These are phyloP conservation scores for Paragyromitra xinjiangensis DNA, from an alignment of 495 filamentous ascomycete genomes.

Conservation along the genomic window DNA sequence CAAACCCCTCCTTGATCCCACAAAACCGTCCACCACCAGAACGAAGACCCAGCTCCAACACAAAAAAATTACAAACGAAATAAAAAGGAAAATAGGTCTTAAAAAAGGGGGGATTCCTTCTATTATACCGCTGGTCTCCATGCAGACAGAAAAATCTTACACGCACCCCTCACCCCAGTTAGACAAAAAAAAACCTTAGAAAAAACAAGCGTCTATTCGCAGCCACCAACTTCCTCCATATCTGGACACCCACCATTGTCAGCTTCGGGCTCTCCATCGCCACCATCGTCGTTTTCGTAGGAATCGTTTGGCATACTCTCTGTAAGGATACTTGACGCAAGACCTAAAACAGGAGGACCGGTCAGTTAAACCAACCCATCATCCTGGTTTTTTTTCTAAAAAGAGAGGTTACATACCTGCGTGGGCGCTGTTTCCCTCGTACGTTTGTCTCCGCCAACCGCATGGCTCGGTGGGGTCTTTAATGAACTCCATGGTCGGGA, in stretches of 20 bases:
- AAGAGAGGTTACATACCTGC: slow-evolving; percentile 40
- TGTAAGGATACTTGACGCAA: slow-evolving; percentile 49
- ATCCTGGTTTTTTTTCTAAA: not conserved
- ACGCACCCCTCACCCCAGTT: slow-evolving; percentile 2
- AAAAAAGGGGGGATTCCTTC: slow-evolving; percentile 12
- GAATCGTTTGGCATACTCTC: slow-evolving; percentile 51
- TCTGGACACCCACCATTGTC: slow-evolving; percentile 38
- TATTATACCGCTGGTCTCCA: slow-evolving; percentile 12
- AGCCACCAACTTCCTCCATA: slow-evolving; percentile 48
- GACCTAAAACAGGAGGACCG: slow-evolving; percentile 37
- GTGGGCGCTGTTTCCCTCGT: slow-evolving; percentile 63
- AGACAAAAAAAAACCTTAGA: not conserved
- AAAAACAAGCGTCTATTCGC: slow-evolving; percentile 20
- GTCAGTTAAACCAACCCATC: slow-evolving; percentile 2
- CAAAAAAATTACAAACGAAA: slow-evolving; percentile 28
- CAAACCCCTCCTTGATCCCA: not conserved
- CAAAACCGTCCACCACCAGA: not conserved
- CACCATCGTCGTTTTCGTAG: slow-evolving; percentile 28
- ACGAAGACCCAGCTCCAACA: slow-evolving; percentile 4
- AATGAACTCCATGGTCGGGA: slow-evolving; percentile 87
- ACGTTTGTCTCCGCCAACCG: slow-evolving; percentile 77
- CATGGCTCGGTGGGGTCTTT: slow-evolving; percentile 71
- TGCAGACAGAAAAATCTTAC: slow-evolving; percentile 26
- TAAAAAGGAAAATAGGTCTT: not conserved
- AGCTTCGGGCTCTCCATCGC: slow-evolving; percentile 30